Conservation (phyloP, 169 alveolate genomes). For the Plasmodium blacklocki region DNA sequence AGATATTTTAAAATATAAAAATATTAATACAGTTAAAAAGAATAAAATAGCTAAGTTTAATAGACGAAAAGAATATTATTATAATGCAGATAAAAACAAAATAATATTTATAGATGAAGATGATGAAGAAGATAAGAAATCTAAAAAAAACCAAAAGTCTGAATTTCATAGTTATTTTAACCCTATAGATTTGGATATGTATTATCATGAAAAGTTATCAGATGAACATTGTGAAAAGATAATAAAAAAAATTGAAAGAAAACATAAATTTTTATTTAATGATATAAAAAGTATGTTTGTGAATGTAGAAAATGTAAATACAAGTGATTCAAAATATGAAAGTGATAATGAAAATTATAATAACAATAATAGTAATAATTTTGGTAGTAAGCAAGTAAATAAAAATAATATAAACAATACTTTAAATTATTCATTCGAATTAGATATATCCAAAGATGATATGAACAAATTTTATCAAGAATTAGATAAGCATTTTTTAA, state of each 20-base stretch:
- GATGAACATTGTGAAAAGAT: constrained; percentile 48
- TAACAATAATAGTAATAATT: background rate
- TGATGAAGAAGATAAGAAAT: constrained; percentile 8
- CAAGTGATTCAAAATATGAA: background rate
- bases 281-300: constrained; percentile 31
- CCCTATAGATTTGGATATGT: constrained; percentile 36
- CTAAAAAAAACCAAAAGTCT: constrained; percentile 18
- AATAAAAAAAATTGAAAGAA: constrained; percentile 41
- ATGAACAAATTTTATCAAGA: constrained; percentile 35
- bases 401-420: background rate
- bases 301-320: background rate
- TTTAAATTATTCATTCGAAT: background rate
- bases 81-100: background rate
- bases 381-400: background rate
- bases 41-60: constrained; percentile 18
- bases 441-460: constrained; percentile 26
- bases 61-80: constrained; percentile 37
- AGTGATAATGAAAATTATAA: background rate
- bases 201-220: constrained; percentile 40
- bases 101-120: constrained; percentile 24
- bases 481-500: constrained; percentile 30
- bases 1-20: constrained; percentile 25
- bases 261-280: constrained; percentile 24
- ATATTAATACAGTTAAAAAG: constrained; percentile 22
- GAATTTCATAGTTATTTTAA: constrained; percentile 43